Conservation (phyloP, 1,284 basidiomycete genomes). For the Fistulinella staudtii region DNA sequence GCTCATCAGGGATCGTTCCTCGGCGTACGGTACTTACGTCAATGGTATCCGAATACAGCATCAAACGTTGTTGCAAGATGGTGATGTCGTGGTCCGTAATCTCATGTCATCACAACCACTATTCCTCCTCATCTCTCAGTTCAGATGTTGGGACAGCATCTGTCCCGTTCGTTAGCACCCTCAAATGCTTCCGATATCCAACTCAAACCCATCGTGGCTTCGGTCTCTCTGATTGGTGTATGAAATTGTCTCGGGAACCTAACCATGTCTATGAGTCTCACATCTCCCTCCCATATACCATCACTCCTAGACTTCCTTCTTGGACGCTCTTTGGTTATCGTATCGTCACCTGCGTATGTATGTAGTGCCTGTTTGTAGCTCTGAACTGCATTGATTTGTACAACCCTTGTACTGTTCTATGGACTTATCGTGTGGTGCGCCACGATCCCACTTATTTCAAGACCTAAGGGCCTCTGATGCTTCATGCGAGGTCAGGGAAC, state of each 20-base stretch:
- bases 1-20: constrained; percentile 42
- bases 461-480: too few species aligned
- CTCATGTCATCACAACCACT: not conserved
- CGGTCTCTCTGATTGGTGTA: constrained; percentile 33
- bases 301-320: not conserved
- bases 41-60: constrained; percentile 38
- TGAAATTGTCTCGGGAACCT: constrained; percentile 6
- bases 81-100: constrained; percentile 41
- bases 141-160: constrained; percentile 38
- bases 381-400: not conserved
- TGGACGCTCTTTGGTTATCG: not conserved
- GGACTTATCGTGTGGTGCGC: not conserved
- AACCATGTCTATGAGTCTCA: not conserved
- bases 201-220: constrained; percentile 41
- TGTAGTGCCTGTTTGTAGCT: not conserved
- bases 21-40: constrained; percentile 43
- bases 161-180: constrained; percentile 37
- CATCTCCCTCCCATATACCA: not conserved
- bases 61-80: constrained; percentile 34
- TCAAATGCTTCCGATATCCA: constrained; percentile 38
- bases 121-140: constrained; percentile 6
- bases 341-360: not conserved
- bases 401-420: not conserved
- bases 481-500: too few species aligned
- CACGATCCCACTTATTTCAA: too few species aligned